A percentile compares a stretch with the other conserved stretches of the same genome.
Evolutionary conservation across 495 filamentous ascomycete genomes (phyloP).

Genomic region (Hyaloscypha bicolor): DNA sequence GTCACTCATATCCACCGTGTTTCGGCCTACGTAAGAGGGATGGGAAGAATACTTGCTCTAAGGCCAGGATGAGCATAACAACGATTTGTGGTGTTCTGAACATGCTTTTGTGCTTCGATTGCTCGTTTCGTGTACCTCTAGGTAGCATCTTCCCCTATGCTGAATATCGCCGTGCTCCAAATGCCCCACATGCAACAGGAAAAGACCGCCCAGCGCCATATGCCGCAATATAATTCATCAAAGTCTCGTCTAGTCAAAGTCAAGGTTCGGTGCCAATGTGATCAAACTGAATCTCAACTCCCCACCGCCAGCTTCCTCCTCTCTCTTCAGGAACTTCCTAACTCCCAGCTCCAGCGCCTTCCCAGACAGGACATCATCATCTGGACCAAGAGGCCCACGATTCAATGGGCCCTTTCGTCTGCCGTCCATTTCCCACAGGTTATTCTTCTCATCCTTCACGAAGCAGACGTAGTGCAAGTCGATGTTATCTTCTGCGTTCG

Average conservation of each 20-base stretch:
- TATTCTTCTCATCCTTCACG: constrained; percentile 68
- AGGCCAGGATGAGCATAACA: neutral
- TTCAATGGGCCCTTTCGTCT: constrained; percentile 75
- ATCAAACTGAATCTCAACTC: constrained; percentile 77
- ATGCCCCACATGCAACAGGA: neutral
- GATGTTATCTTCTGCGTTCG: constrained; percentile 65
- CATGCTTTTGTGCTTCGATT: neutral
- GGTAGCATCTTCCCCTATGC: neutral
- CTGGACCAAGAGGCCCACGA: constrained; percentile 61
- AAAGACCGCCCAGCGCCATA: neutral
- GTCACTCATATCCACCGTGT: neutral
- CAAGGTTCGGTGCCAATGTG: constrained; percentile 66
- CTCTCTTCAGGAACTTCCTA: constrained; percentile 67
- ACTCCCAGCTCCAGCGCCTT: constrained; percentile 65
- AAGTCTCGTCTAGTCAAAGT: constrained; percentile 38
- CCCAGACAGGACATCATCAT: constrained; percentile 72
- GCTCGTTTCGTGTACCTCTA: neutral
- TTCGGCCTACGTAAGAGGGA: neutral
- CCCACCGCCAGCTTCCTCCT: constrained; percentile 49
- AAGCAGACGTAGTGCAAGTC: constrained; percentile 87
- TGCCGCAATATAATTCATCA: neutral
- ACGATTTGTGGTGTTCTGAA: neutral
- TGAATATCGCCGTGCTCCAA: no score
- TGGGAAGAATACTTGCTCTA: no score
- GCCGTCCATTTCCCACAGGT: constrained; percentile 87